Evolutionary conservation across 257 asterid genomes (phyloP).

Genomic region (Solanum pinnatisectum): DNA sequence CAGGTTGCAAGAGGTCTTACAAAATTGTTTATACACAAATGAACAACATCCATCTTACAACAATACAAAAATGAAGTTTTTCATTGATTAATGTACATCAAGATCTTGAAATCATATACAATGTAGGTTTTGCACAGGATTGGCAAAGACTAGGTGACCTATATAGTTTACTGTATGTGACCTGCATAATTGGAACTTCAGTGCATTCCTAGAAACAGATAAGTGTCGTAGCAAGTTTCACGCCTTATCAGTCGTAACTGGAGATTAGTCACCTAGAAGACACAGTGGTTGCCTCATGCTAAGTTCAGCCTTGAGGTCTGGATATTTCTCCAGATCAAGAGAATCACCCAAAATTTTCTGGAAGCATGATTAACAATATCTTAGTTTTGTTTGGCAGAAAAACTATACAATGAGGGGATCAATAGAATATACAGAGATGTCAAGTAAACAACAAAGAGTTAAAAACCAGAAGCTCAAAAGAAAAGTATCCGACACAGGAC

Average conservation of each 20-base stretch:
- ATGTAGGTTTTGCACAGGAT: background rate
- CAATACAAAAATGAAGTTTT: background rate
- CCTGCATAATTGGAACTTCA: background rate
- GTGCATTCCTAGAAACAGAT: background rate
- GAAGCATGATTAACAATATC: background rate
- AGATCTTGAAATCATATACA: background rate
- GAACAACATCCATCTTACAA: background rate
- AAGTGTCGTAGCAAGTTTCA: background rate
- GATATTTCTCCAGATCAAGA: constrained; percentile 59
- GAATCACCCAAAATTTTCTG: constrained; percentile 67
- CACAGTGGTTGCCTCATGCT: constrained; percentile 92
- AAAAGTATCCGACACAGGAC: background rate
- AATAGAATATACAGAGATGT: background rate
- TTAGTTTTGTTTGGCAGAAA: background rate
- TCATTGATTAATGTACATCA: background rate
- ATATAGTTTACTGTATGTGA: background rate
- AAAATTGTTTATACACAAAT: background rate
- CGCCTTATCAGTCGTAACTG: background rate
- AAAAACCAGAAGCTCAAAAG: background rate
- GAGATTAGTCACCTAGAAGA: constrained; percentile 54
- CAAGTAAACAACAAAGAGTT: background rate
- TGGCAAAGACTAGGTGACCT: background rate
- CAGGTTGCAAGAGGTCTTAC: background rate
- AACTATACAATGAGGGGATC: background rate
- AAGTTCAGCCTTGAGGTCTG: constrained; percentile 70